These are phyloP conservation scores for Fibroporia radiculosa DNA, from an alignment of 768 basidiomycete genomes.

Conservation along the genomic window DNA sequence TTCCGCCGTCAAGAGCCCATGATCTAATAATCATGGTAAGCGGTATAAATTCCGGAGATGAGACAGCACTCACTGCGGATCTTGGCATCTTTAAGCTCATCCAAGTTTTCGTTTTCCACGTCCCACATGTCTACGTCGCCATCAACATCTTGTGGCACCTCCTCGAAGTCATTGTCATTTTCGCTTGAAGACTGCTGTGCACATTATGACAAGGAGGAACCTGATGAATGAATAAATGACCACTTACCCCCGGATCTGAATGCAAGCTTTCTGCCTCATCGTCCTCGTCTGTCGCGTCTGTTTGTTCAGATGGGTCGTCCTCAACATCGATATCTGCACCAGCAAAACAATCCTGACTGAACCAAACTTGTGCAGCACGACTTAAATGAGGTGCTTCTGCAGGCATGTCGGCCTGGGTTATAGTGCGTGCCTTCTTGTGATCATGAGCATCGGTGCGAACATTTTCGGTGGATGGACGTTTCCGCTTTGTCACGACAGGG, in stretches of 20 bases:
- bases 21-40: conserved; percentile 38
- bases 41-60: not conserved
- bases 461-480: conserved; percentile 32
- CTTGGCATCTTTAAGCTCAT: conserved; percentile 54
- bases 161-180: conserved; percentile 62
- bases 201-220: not conserved
- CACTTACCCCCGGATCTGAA: no score
- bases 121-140: conserved; percentile 72
- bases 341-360: conserved; percentile 86
- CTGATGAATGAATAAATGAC: not conserved
- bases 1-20: conserved; percentile 80
- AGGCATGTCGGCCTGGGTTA: conserved; percentile 38
- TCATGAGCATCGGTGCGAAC: conserved; percentile 13
- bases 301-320: conserved; percentile 31
- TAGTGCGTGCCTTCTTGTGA: conserved; percentile 46
- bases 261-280: no score
- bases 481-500: conserved; percentile 22
- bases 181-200: conserved; percentile 15
- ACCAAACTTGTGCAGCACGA: conserved; percentile 82
- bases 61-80: conserved; percentile 51
- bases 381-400: conserved; percentile 28
- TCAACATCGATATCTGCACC: conserved; percentile 42
- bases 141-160: conserved; percentile 53
- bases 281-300: conserved; percentile 26
- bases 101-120: conserved; percentile 67